Conservation (phyloP, 192 early-diverging fungal genomes). For the Coemansia sp. region DNA sequence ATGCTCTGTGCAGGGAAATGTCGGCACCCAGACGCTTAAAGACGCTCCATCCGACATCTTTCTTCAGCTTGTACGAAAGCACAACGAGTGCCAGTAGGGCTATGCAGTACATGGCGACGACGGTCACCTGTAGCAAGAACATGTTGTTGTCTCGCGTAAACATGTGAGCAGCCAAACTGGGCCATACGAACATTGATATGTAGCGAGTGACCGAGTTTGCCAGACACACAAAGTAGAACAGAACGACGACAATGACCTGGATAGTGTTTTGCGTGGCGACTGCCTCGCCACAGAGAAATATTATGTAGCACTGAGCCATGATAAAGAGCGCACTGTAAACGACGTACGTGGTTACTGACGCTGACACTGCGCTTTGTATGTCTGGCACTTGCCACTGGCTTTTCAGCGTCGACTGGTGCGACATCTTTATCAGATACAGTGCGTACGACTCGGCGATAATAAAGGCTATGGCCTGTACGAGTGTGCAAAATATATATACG, state of each 20-base stretch:
- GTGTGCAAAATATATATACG: slow-evolving; percentile 25
- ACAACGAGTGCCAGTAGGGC: slow-evolving; percentile 35
- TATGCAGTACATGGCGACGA: slow-evolving; percentile 28
- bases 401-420: slow-evolving; percentile 6
- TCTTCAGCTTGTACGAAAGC: slow-evolving; percentile 55
- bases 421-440: slow-evolving; percentile 27
- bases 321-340: slow-evolving; percentile 56
- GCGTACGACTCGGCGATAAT: slow-evolving; percentile 48
- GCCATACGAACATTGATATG: slow-evolving; percentile 37
- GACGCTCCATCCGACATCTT: slow-evolving; percentile 54
- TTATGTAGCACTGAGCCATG: slow-evolving; percentile 44
- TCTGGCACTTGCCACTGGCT: slow-evolving; percentile 44
- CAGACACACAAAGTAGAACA: slow-evolving; percentile 48
- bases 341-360: slow-evolving; percentile 45
- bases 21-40: slow-evolving; percentile 57
- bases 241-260: slow-evolving; percentile 46
- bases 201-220: slow-evolving; percentile 31
- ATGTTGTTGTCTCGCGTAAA: slow-evolving; percentile 43
- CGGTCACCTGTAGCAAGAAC: slow-evolving; percentile 41
- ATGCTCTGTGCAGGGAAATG: slow-evolving; percentile 51
- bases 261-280: slow-evolving; percentile 44
- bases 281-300: slow-evolving; percentile 48
- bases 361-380: slow-evolving; percentile 35
- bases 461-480: slow-evolving; percentile 39
- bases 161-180: slow-evolving; percentile 41